phyloP scores from a whole-genome alignment of 768 basidiomycete genomes.

The Calvatia gigantea region DNA sequence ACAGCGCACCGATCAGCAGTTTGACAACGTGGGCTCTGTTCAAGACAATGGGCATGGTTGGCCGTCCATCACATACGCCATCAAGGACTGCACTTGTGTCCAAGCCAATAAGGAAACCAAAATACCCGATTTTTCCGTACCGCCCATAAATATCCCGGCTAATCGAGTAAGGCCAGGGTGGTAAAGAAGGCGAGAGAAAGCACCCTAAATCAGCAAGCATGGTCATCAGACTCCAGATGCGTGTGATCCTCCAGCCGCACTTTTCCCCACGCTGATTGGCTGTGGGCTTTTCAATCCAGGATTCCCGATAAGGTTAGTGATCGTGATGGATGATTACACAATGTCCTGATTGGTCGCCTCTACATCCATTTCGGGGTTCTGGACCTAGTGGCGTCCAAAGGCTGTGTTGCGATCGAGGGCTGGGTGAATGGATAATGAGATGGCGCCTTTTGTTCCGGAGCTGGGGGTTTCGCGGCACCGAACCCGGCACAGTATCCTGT shows the following conservation, averaged over 20 bases:
- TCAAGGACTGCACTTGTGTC: not conserved
- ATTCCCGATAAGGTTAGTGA: constrained; percentile 7
- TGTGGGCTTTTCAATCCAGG: constrained; percentile 6
- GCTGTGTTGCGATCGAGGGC: constrained; percentile 11
- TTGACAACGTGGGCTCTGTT: too few species aligned
- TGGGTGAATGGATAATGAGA: not conserved
- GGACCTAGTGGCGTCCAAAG: constrained; percentile 3
- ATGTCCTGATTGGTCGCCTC: not conserved
- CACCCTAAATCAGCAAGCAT: constrained; percentile 10
- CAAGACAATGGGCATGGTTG: not conserved
- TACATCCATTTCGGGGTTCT: constrained; percentile 7
- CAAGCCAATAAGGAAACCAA: constrained; percentile 10
- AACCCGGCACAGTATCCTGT: constrained; percentile 1
- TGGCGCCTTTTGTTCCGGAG: constrained; percentile 9
- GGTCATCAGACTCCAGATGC: constrained; percentile 10
- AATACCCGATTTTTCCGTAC: constrained; percentile 14
- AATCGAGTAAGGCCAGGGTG: constrained; percentile 9
- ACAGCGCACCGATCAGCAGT: too few species aligned
- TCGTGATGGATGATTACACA: not conserved
- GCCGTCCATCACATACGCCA: constrained; percentile 12
- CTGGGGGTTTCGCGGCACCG: constrained; percentile 5
- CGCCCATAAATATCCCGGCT: constrained; percentile 8
- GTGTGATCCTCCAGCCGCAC: constrained; percentile 7
- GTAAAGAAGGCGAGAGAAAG: not conserved
- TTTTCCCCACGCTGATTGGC: not conserved